A percentile compares a stretch with the other conserved stretches of the same genome.
Evolutionary conservation across 805 yeast genomes (phyloP).

Genomic region (Yarrowia bubula): DNA sequence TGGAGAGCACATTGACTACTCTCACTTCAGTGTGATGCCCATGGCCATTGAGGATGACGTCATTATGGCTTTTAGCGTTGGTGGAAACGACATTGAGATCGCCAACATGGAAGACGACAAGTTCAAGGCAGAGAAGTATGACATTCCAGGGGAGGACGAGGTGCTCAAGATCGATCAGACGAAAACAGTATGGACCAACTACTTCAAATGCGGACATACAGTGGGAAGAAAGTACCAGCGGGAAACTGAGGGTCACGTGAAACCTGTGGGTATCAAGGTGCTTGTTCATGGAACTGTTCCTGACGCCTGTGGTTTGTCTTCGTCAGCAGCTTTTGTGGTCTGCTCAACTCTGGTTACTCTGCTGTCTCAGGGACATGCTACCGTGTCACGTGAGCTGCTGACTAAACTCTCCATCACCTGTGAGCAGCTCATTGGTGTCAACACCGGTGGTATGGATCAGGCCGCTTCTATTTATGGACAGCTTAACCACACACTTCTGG

Average conservation of each 20-base stretch:
- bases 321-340: constrained; percentile 71
- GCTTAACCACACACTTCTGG: constrained; percentile 54
- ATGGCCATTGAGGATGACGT: constrained; percentile 69
- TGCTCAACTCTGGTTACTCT: constrained; percentile 59
- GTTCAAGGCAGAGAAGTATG: constrained; percentile 32
- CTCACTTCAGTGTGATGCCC: constrained; percentile 64
- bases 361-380: constrained; percentile 48
- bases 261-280: constrained; percentile 45
- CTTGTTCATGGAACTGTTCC: constrained; percentile 66
- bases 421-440: constrained; percentile 71
- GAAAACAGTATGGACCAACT: constrained; percentile 61
- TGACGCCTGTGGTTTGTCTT: constrained; percentile 67
- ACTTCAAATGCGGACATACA: constrained; percentile 61
- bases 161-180: constrained; percentile 49
- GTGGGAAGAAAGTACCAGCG: constrained; percentile 52
- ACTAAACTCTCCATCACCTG: constrained; percentile 61
- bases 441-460: constrained; percentile 81
- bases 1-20: constrained; percentile 74
- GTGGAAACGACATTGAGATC: constrained; percentile 37
- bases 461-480: constrained; percentile 68
- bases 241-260: neutral
- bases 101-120: constrained; percentile 39
- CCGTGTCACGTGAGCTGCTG: constrained; percentile 51
- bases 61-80: constrained; percentile 44
- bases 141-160: constrained; percentile 27